These are phyloP conservation scores for Chaetomium sp. DNA, from an alignment of 2,329 filamentous ascomycete species.

Conservation along the genomic window DNA sequence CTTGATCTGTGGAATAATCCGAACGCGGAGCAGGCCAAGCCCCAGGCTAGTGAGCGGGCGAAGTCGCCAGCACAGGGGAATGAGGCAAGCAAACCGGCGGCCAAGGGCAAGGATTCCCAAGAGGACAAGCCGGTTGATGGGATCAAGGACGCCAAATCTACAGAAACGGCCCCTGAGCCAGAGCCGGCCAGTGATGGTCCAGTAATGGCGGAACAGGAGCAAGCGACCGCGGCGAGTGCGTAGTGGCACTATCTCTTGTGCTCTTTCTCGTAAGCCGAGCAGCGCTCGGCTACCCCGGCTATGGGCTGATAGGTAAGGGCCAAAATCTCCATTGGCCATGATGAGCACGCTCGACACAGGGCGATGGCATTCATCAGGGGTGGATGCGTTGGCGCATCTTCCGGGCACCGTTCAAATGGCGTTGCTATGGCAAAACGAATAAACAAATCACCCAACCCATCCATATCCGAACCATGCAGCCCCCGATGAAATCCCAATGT, in stretches of 20 bases:
- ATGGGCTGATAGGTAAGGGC: neutral
- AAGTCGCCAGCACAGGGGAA: constrained; percentile 17
- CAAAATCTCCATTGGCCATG: too few species aligned
- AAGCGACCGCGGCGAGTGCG: constrained; percentile 1
- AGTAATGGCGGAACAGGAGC: neutral
- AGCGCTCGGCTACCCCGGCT: neutral
- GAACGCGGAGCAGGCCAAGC: constrained; percentile 23
- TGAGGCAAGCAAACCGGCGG: constrained; percentile 7
- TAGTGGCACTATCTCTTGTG: neutral
- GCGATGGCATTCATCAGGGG: neutral
- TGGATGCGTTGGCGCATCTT: neutral
- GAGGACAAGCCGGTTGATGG: neutral
- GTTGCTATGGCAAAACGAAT: neutral
- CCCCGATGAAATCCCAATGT: neutral
- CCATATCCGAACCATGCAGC: constrained; percentile 2
- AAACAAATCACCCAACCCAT: neutral
- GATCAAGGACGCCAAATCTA: neutral
- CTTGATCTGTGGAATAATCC: constrained; percentile 45
- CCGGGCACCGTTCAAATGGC: neutral
- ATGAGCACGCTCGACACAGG: neutral
- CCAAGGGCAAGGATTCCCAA: constrained; percentile 5
- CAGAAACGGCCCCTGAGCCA: neutral
- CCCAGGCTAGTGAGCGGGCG: constrained; percentile 13
- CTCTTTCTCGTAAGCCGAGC: neutral
- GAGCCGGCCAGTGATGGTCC: neutral